Evolutionary conservation across 2,329 filamentous ascomycete genomes (phyloP).

Genomic region (Talaromyces marneffei): DNA sequence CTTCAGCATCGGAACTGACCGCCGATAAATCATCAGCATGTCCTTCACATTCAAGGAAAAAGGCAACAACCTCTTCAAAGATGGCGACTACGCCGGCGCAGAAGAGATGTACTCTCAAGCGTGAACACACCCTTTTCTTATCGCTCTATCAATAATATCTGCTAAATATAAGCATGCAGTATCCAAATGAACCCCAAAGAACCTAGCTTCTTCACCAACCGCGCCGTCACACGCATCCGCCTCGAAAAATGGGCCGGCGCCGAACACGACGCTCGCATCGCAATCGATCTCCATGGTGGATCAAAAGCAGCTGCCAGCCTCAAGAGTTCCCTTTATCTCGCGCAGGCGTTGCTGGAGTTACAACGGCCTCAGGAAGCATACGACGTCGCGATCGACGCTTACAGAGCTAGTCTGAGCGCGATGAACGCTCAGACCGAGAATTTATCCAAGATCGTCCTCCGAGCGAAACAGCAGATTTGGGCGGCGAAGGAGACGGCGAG

Average conservation of each 20-base stretch:
- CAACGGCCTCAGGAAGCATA: constrained; percentile 68
- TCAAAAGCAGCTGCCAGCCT: constrained; percentile 52
- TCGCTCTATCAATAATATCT: too few relatives aligned
- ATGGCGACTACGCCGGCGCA: constrained; percentile 40
- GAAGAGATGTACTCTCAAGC: constrained; percentile 45
- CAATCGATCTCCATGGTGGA: constrained; percentile 58
- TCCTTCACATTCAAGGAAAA: constrained; percentile 37
- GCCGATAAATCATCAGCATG: neutral
- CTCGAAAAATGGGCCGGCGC: constrained; percentile 67
- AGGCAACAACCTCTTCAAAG: constrained; percentile 43
- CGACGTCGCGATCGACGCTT: constrained; percentile 63
- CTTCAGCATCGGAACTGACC: neutral
- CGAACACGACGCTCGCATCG: constrained; percentile 69
- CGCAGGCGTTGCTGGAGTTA: constrained; percentile 74
- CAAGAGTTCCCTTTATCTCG: constrained; percentile 79
- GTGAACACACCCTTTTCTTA: constrained; percentile 29
- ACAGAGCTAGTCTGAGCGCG: constrained; percentile 59
- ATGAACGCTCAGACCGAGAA: constrained; percentile 63
- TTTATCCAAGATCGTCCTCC: constrained; percentile 67
- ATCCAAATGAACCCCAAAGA: constrained; percentile 75
- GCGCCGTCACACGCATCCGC: constrained; percentile 74
- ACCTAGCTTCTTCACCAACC: constrained; percentile 79
- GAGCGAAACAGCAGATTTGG: constrained; percentile 82
- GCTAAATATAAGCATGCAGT: too few relatives aligned
- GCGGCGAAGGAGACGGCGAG: constrained; percentile 58